A percentile compares a stretch with the other conserved stretches of the same genome.
Evolutionary conservation across 2,329 filamentous ascomycete genomes (phyloP).

Genomic region (Ceratocystis lukuohia): DNA sequence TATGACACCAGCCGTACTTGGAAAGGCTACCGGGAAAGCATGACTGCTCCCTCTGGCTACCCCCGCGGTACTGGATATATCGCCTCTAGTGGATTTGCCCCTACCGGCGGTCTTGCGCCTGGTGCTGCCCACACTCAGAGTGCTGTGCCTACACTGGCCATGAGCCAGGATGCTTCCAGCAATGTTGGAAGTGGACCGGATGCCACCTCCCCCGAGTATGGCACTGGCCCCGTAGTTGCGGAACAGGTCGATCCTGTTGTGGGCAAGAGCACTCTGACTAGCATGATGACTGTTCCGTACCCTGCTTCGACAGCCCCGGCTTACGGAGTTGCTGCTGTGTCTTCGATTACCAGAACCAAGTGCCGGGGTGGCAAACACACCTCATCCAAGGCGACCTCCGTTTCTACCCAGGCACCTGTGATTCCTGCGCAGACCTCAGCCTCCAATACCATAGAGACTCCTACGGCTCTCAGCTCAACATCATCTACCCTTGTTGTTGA

Average conservation of each 20-base stretch:
- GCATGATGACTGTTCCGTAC: not conserved
- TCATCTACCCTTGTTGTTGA: not conserved
- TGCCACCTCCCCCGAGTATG: not conserved
- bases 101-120: not conserved
- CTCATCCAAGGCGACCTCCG: not conserved
- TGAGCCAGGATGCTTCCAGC: not conserved
- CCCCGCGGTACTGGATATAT: not conserved
- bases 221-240: not conserved
- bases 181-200: not conserved
- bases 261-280: not conserved
- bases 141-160: not conserved
- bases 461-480: slow-evolving; percentile 2
- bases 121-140: not conserved
- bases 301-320: not conserved
- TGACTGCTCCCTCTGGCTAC: not conserved
- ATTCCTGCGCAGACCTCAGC: not conserved
- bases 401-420: not conserved
- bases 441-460: not conserved
- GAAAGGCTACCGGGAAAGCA: not conserved
- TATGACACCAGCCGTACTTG: not conserved
- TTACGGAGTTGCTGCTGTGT: not conserved
- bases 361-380: not conserved
- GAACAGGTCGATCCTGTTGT: not conserved
- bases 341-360: not conserved
- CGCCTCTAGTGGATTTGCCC: not conserved